These are phyloP conservation scores for Monosporozyma servazzii DNA, from an alignment of 805 yeast species.

Conservation along the genomic window DNA sequence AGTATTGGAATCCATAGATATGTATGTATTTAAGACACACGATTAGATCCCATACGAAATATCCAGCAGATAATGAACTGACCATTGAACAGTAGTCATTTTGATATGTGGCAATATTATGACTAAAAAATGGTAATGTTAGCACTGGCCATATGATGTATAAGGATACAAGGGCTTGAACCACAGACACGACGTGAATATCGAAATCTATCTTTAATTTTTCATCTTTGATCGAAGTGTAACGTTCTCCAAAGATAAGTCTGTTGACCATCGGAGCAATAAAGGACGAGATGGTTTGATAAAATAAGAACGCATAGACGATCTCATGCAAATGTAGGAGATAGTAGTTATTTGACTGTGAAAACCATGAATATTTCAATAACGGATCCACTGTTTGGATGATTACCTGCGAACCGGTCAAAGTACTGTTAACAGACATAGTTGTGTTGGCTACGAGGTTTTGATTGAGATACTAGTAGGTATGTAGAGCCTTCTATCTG, in stretches of 20 bases:
- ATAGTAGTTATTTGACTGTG: conserved; percentile 33
- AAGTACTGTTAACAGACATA: background rate
- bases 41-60: conserved; percentile 81
- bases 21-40: conserved; percentile 57
- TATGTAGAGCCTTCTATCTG: no score
- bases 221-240: conserved; percentile 36
- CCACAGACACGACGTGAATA: conserved; percentile 81
- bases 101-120: conserved; percentile 54
- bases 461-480: background rate
- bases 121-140: conserved; percentile 37
- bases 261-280: conserved; percentile 45
- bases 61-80: conserved; percentile 66
- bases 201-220: conserved; percentile 67
- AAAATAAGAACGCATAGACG: conserved; percentile 48
- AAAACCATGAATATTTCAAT: conserved; percentile 22
- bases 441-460: background rate
- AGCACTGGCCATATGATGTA: conserved; percentile 51
- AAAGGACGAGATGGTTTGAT: conserved; percentile 41
- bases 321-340: conserved; percentile 71
- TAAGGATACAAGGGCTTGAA: conserved; percentile 67
- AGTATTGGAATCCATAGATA: conserved; percentile 72
- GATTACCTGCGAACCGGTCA: background rate
- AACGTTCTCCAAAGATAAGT: conserved; percentile 42
- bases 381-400: conserved; percentile 18
- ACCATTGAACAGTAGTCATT: conserved; percentile 72